These are phyloP conservation scores for Suhomyces pyralidae DNA, from an alignment of 805 yeast species.

Conservation along the genomic window DNA sequence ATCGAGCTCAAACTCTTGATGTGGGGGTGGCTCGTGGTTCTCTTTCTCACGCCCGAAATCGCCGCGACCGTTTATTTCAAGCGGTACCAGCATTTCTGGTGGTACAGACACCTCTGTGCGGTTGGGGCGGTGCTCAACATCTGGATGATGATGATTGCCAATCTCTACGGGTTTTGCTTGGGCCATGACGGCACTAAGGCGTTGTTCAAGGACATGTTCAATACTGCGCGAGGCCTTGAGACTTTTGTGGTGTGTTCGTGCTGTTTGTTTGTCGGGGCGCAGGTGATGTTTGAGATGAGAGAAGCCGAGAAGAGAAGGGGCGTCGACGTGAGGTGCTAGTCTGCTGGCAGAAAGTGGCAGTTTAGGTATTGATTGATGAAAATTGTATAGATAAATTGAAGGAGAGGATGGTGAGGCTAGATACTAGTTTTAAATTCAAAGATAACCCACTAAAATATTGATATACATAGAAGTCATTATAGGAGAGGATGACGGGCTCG, in stretches of 20 bases:
- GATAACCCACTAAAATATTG: no score
- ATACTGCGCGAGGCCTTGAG: slow-evolving; percentile 63
- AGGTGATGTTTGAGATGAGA: slow-evolving; percentile 91
- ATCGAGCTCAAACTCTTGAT: slow-evolving; percentile 78
- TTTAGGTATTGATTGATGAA: no score
- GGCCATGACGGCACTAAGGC: slow-evolving; percentile 80
- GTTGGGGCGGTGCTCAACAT: slow-evolving; percentile 84
- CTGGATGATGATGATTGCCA: slow-evolving; percentile 98
- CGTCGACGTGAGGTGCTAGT: slow-evolving; percentile 70
- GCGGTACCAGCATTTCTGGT: slow-evolving; percentile 45
- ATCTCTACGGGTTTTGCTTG: slow-evolving; percentile 89
- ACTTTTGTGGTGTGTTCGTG: slow-evolving; percentile 60
- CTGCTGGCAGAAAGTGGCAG: neutral
- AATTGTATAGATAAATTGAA: no score
- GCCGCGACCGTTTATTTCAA: slow-evolving; percentile 49
- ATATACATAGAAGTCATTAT: no score
- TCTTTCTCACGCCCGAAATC: slow-evolving; percentile 85
- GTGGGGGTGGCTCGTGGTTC: slow-evolving; percentile 95
- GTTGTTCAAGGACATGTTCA: slow-evolving; percentile 66
- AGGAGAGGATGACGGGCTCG: no score
- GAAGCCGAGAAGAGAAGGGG: slow-evolving; percentile 84
- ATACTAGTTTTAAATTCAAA: no score
- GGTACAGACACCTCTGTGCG: slow-evolving; percentile 83
- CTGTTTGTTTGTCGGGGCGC: slow-evolving; percentile 78
- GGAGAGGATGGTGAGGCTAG: no score